phyloP scores from a whole-genome alignment of 164 flowering plant species.

The Litsea cubeba region DNA sequence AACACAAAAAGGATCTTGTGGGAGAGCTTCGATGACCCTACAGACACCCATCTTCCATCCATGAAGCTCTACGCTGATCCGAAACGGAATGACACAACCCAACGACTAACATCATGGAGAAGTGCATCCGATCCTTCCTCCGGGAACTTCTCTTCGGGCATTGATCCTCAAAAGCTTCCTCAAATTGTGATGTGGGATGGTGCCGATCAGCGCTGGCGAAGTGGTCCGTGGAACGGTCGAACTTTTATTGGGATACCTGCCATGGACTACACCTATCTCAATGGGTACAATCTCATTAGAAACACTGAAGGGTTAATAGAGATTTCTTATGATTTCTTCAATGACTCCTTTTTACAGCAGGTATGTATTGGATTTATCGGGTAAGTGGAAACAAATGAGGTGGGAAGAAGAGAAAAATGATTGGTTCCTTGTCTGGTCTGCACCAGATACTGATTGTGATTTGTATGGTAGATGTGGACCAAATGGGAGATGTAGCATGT shows the following conservation, averaged over 20 bases:
- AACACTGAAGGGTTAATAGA: background rate
- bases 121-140: background rate
- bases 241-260: background rate
- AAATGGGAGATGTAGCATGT: constrained; percentile 12
- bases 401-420: constrained; percentile 3
- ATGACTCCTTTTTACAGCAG: background rate
- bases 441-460: constrained; percentile 2
- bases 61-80: constrained; percentile 25
- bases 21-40: constrained; percentile 12
- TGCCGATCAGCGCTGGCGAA: background rate
- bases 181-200: background rate
- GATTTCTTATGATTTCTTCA: background rate
- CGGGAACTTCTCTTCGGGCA: background rate
- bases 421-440: constrained; percentile 7
- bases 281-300: background rate
- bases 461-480: constrained; percentile 14
- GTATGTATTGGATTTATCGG: background rate
- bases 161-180: background rate
- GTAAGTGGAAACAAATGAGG: background rate
- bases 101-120: constrained; percentile 8
- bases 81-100: constrained; percentile 4
- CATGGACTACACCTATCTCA: background rate
- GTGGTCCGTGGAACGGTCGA: constrained; percentile 2
- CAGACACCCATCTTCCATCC: constrained; percentile 26
- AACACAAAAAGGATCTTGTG: background rate